Evolutionary conservation across 768 basidiomycete species (phyloP).

Genomic region (Kwoniella pini): DNA sequence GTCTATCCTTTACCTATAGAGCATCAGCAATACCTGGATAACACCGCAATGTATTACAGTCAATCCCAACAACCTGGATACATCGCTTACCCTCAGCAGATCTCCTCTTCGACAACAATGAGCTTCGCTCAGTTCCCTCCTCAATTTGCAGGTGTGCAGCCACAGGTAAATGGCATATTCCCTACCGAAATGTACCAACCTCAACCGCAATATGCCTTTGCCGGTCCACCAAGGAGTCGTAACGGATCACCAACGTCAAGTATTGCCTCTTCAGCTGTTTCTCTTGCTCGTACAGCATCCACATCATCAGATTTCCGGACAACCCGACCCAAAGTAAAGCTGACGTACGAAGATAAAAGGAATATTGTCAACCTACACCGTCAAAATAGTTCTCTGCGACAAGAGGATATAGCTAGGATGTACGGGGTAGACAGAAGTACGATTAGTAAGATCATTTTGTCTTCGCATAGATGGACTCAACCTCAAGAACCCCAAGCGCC

Average conservation of each 20-base stretch:
- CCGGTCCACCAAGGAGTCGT: constrained; percentile 33
- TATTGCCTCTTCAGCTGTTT: constrained; percentile 30
- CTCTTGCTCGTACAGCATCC: constrained; percentile 33
- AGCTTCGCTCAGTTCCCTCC: constrained; percentile 16
- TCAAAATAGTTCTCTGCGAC: constrained; percentile 46
- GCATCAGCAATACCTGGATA: constrained; percentile 29
- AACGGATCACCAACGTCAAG: constrained; percentile 38
- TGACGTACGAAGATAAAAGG: constrained; percentile 52
- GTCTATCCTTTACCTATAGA: constrained; percentile 23
- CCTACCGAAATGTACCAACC: constrained; percentile 14
- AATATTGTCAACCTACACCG: constrained; percentile 49
- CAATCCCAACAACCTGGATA: constrained; percentile 9
- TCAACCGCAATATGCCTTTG: constrained; percentile 18
- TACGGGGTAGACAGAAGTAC: constrained; percentile 53
- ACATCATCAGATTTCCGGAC: constrained; percentile 34
- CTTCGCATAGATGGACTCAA: constrained; percentile 49
- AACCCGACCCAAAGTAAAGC: constrained; percentile 49
- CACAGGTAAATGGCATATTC: constrained; percentile 11
- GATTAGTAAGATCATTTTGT: constrained; percentile 51
- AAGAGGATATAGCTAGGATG: constrained; percentile 53
- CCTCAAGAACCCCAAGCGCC: constrained; percentile 41
- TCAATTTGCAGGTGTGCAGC: constrained; percentile 22
- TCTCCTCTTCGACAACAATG: constrained; percentile 9
- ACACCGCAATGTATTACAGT: constrained; percentile 21
- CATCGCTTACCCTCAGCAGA: constrained; percentile 1